Percentiles rank a stretch among this genome's conserved stretches.
Evolutionary conservation across 805 yeast genomes (phyloP).

Genomic region (Torulaspora maleeae): DNA sequence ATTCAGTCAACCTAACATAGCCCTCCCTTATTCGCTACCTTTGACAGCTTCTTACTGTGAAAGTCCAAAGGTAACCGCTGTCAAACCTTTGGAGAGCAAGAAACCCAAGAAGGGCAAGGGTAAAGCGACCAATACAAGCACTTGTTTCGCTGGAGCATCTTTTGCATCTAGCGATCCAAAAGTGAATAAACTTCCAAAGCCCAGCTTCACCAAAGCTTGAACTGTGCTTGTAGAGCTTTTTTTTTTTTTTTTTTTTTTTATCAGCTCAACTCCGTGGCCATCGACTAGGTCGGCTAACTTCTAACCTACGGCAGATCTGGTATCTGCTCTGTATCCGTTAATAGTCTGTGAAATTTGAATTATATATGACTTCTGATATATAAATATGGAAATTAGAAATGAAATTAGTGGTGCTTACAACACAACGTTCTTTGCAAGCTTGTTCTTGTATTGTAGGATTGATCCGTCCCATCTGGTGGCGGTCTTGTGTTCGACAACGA

Average conservation of each 20-base stretch:
- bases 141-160: conserved; percentile 35
- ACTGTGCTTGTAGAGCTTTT: not conserved
- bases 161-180: conserved; percentile 34
- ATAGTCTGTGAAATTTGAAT: not conserved
- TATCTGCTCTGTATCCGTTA: conserved; percentile 4
- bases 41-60: conserved; percentile 2
- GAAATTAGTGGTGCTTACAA: conserved; percentile 38
- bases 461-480: conserved; percentile 96
- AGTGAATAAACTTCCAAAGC: conserved; percentile 33
- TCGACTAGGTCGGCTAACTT: conserved; percentile 1
- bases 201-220: conserved; percentile 27
- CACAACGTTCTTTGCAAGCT: conserved; percentile 86
- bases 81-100: conserved; percentile 1
- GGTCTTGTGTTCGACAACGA: conserved; percentile 90
- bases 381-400: not conserved
- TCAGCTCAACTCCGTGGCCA: not conserved
- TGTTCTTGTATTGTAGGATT: conserved; percentile 87
- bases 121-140: conserved; percentile 1
- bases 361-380: not conserved
- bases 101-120: conserved; percentile 1
- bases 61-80: not conserved
- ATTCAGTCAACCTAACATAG: not conserved
- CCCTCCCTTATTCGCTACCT: conserved; percentile 5
- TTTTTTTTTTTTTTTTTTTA: conserved; percentile 6
- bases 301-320: conserved; percentile 10